Percentiles rank a stretch among this genome's conserved stretches.
Conservation (phyloP, 768 basidiomycete genomes). For the Ramaria sp. region DNA sequence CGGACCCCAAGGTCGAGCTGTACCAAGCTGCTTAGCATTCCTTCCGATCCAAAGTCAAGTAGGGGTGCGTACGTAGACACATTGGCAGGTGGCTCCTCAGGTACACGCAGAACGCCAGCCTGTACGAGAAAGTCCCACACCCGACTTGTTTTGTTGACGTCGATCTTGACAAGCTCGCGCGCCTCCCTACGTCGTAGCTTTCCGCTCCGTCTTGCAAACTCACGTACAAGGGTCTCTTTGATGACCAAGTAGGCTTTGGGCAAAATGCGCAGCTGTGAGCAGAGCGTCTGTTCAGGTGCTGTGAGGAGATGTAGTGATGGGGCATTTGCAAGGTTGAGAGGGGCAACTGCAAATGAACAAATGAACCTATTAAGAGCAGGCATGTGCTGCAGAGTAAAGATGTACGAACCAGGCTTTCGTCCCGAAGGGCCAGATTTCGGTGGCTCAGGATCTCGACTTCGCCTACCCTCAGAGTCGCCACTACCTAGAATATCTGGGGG, state of each 20-base stretch:
- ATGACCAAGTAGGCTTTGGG: slow-evolving; percentile 94
- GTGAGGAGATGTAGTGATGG: slow-evolving; percentile 86
- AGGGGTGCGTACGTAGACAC: background rate
- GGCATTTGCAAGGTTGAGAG: slow-evolving; percentile 86
- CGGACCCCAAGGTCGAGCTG: background rate
- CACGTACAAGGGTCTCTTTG: slow-evolving; percentile 89
- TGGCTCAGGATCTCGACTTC: slow-evolving; percentile 6
- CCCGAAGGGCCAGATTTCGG: slow-evolving; percentile 1
- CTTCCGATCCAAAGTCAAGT: background rate
- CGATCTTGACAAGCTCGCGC: slow-evolving; percentile 83
- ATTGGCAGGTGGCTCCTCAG: slow-evolving; percentile 1
- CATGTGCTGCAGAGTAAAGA: background rate
- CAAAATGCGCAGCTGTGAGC: slow-evolving; percentile 80
- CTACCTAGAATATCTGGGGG: background rate
- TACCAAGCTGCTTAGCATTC: background rate
- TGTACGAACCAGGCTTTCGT: slow-evolving; percentile 3
- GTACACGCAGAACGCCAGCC: slow-evolving; percentile 37
- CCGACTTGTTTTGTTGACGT: slow-evolving; percentile 84
- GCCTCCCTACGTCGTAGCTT: slow-evolving; percentile 83
- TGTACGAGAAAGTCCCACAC: slow-evolving; percentile 92
- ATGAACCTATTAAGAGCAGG: background rate
- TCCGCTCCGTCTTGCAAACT: slow-evolving; percentile 84
- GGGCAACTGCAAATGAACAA: slow-evolving; percentile 26
- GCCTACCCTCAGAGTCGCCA: slow-evolving; percentile 1
- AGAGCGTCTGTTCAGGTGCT: slow-evolving; percentile 76